phyloP scores from a whole-genome alignment of 805 yeast genomes.

The Ogataea haglerorum region DNA sequence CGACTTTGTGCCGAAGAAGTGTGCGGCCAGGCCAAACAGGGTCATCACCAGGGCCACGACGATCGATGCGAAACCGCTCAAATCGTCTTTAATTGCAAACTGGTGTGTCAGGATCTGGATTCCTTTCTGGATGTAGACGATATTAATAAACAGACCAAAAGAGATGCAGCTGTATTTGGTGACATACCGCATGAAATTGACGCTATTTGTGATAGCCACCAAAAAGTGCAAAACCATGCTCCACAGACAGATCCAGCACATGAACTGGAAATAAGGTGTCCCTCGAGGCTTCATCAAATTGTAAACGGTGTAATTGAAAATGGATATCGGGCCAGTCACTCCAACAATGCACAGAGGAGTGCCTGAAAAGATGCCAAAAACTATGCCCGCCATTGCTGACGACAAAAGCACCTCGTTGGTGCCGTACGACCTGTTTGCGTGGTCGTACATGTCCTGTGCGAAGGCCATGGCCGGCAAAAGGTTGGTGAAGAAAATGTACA shows the following conservation, averaged over 20 bases:
- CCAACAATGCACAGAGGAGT: conserved; percentile 96
- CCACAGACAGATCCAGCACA: conserved; percentile 97
- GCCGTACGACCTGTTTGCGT: conserved; percentile 83
- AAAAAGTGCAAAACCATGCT: conserved; percentile 74
- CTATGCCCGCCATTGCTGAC: conserved; percentile 83
- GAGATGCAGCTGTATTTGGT: conserved; percentile 86
- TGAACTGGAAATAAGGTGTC: conserved; percentile 72
- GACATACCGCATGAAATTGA: conserved; percentile 63
- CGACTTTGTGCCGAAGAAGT: conserved; percentile 56
- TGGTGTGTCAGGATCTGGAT: conserved; percentile 76
- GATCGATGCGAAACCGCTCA: conserved; percentile 58
- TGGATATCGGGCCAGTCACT: conserved; percentile 93
- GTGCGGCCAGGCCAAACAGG: conserved; percentile 64
- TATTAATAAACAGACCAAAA: conserved; percentile 86
- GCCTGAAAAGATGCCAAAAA: conserved; percentile 82
- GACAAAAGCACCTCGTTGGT: conserved; percentile 84
- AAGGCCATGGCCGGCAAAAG: conserved; percentile 91
- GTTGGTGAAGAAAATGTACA: conserved; percentile 85
- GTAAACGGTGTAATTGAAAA: conserved; percentile 87
- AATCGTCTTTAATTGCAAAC: conserved; percentile 42
- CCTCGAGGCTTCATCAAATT: conserved; percentile 57
- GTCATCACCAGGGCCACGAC: conserved; percentile 73
- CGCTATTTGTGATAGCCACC: conserved; percentile 67
- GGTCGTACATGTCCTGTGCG: conserved; percentile 96
- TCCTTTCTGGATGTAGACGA: conserved; percentile 88